Base-by-base conservation (phyloP, 2,329 filamentous ascomycete genomes). In the Aspergillus eucalypticola region DNA sequence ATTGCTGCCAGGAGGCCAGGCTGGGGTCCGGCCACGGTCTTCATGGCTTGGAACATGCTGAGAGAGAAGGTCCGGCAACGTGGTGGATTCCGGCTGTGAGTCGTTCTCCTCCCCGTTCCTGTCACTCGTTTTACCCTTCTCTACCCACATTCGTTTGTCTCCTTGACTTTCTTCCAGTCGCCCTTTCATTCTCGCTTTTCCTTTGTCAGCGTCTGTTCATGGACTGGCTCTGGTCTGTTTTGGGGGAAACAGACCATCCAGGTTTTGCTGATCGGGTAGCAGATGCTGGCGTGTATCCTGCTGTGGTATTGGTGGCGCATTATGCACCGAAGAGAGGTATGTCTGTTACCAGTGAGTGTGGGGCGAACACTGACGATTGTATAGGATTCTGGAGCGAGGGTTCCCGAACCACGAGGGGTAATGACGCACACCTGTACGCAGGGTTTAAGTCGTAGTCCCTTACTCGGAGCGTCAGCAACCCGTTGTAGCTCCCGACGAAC, bases 211-310 rank as follows among this genome's bases (percentile, higher is more conserved):
- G 46, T 62, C 61, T 59, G 52, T 19, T 64, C 52, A n/a, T 60
- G 50, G 39, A 48, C 38, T 66, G 54, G 49, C 54, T 59, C 59
- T 61, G 60, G 63, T 58, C 54, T 56, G 57, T 35, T 35, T 35
- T 5, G 32, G 32, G 38, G 38, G 19, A 32, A 41, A 29, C 48
- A 53, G 56, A 32, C 60, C 61, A 60, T 25, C 51, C 62, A 63
- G 63, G 59, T 62, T 51, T 46, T 64, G 62, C 64, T 69, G 41
- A 68, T 58, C 52, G 42, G 54, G 27, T 58, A 56, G 55, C 58
- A 65, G 65, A 48, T 62, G 61, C 61, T 65, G 58, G 58, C 51
- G 61, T 58, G 49, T 57, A 53, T 63, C 60, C 66, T 67, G 60
- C 57, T 61, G 62, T 60, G 42, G 51, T 57, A 65, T 58, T 67